Conservation (phyloP, 2,329 filamentous ascomycete genomes). For the Fusarium marasasianum region DNA sequence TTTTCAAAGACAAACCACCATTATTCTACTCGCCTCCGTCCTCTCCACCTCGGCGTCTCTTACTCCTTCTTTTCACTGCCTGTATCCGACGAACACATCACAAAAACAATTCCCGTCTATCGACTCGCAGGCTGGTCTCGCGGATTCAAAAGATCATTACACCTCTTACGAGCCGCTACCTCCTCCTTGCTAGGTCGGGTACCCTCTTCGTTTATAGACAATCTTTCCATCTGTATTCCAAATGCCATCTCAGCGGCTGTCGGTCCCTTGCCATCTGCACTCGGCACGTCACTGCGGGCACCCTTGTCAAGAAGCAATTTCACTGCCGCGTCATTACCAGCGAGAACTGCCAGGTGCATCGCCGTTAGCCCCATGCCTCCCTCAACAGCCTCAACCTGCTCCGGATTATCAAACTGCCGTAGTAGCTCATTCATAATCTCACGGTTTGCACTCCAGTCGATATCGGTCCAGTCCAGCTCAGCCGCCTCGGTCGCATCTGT, state of each 20-base stretch:
- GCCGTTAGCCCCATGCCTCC: background rate
- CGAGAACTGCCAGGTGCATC: background rate
- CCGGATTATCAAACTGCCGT: rapidly evolving
- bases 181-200: background rate
- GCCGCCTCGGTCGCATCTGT: background rate
- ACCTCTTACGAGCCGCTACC: background rate
- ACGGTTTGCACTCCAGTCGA: background rate
- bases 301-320: background rate
- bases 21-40: background rate
- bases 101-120: background rate
- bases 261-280: background rate
- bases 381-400: background rate
- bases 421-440: background rate
- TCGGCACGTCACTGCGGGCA: background rate
- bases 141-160: background rate
- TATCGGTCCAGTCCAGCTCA: background rate
- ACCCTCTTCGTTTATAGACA: background rate
- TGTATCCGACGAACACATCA: too few species aligned
- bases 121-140: background rate
- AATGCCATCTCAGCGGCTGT: background rate
- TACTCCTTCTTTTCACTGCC: background rate
- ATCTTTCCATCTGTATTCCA: background rate
- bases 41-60: background rate
- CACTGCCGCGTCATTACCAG: background rate
- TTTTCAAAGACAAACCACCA: too few species aligned